phyloP scores from a whole-genome alignment of 768 basidiomycete species.

The Lactarius quietus region DNA sequence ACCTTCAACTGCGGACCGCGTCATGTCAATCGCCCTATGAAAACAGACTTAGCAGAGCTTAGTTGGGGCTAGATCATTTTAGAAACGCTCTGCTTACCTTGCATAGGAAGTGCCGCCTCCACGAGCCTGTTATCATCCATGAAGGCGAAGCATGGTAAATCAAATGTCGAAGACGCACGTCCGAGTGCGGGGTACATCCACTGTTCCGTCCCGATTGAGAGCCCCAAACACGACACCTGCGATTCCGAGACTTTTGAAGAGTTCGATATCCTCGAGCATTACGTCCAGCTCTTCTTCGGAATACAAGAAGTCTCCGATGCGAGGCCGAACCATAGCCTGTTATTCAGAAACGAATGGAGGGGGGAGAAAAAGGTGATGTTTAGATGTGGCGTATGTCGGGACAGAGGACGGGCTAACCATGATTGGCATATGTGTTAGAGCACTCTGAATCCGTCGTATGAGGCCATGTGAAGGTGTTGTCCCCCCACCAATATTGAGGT shows the following conservation, averaged over 20 bases:
- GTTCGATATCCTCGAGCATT: conserved; percentile 69
- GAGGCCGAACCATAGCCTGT: conserved; percentile 73
- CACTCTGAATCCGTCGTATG: conserved; percentile 51
- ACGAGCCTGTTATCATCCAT: conserved; percentile 42
- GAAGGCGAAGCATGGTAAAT: not conserved
- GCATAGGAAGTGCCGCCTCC: conserved; percentile 53
- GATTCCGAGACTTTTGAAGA: conserved; percentile 55
- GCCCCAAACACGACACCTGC: conserved; percentile 67
- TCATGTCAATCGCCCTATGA: conserved; percentile 79
- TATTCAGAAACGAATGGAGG: not conserved
- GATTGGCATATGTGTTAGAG: conserved; percentile 49
- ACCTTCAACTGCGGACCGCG: conserved; percentile 53
- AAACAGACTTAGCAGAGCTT: conserved; percentile 56
- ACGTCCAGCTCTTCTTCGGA: conserved; percentile 59
- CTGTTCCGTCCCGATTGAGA: conserved; percentile 51
- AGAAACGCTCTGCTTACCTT: conserved; percentile 44
- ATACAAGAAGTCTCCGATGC: conserved; percentile 78
- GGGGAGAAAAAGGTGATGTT: not conserved
- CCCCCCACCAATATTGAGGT: conserved; percentile 71
- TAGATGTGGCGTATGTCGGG: not conserved
- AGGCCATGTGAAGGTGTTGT: conserved; percentile 81
- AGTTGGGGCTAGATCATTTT: not conserved
- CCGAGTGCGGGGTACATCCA: conserved; percentile 58
- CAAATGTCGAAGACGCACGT: conserved; percentile 36
- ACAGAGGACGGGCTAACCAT: conserved; percentile 49